These are phyloP conservation scores for Dujonia santamariae DNA, from an alignment of 1,139 yeast genomes.

Conservation along the genomic window DNA sequence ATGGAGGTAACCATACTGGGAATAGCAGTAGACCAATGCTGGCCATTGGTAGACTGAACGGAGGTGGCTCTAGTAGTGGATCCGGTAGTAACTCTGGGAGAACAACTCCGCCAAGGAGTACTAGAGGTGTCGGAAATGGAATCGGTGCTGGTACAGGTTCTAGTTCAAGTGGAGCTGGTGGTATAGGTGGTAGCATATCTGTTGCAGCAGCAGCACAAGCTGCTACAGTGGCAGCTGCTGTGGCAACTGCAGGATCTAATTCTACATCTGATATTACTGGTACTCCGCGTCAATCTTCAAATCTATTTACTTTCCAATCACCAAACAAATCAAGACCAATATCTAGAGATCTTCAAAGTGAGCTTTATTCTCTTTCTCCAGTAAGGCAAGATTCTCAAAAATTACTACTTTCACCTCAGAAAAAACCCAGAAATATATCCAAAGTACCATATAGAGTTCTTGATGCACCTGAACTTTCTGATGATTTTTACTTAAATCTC, in stretches of 20 bases:
- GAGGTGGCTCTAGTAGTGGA: neutral
- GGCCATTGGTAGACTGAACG: neutral
- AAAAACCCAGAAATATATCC: constrained; percentile 71
- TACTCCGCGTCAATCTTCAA: constrained; percentile 58
- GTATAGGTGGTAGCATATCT: constrained; percentile 7
- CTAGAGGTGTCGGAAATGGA: neutral
- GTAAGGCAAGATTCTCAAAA: constrained; percentile 87
- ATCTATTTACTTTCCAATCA: constrained; percentile 68
- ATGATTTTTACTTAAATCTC: constrained; percentile 86
- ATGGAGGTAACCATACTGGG: constrained; percentile 13
- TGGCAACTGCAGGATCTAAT: neutral
- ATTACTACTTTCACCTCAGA: constrained; percentile 75
- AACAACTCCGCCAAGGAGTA: neutral
- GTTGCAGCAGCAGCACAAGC: constrained; percentile 2
- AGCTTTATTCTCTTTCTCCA: constrained; percentile 78
- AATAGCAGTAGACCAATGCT: constrained; percentile 2
- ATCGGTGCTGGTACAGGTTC: constrained; percentile 2
- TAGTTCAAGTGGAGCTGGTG: constrained; percentile 1
- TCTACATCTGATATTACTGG: constrained; percentile 23
- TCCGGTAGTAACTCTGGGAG: constrained; percentile 1
- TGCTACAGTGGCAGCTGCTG: neutral
- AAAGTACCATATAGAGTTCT: constrained; percentile 90
- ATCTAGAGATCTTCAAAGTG: constrained; percentile 62
- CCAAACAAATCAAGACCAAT: constrained; percentile 62
- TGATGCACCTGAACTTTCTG: constrained; percentile 95